Conservation (phyloP, 2,329 filamentous ascomycete genomes). For the Fusarium marasasianum region DNA sequence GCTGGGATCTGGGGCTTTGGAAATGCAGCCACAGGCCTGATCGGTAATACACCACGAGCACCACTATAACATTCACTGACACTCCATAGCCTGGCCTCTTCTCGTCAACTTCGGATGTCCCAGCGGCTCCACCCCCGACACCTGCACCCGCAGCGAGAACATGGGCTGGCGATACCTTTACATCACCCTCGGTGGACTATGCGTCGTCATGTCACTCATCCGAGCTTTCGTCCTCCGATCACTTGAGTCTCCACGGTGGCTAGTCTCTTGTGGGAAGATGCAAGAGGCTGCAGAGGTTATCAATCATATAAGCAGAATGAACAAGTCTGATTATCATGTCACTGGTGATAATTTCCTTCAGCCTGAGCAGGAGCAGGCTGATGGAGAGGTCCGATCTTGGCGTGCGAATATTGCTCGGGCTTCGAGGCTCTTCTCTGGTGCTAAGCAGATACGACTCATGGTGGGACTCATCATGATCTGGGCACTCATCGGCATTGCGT, state of each 20-base stretch:
- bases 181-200: background rate
- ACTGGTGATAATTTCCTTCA: background rate
- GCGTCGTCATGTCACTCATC: background rate
- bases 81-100: background rate
- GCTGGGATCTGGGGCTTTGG: background rate
- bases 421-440: background rate
- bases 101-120: background rate
- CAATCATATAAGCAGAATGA: background rate
- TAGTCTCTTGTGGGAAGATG: background rate
- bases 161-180: background rate
- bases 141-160: background rate
- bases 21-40: background rate
- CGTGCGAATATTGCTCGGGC: background rate
- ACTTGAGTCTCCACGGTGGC: background rate
- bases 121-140: background rate
- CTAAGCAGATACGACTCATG: background rate
- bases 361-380: accelerated
- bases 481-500: background rate
- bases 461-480: background rate
- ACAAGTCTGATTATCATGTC: background rate
- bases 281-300: background rate
- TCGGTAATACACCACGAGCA: background rate
- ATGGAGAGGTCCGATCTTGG: background rate
- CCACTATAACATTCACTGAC: background rate
- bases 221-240: background rate